Percentiles rank a stretch among this genome's conserved stretches.
Conservation (phyloP, 768 basidiomycete genomes). For the Chiua virens region DNA sequence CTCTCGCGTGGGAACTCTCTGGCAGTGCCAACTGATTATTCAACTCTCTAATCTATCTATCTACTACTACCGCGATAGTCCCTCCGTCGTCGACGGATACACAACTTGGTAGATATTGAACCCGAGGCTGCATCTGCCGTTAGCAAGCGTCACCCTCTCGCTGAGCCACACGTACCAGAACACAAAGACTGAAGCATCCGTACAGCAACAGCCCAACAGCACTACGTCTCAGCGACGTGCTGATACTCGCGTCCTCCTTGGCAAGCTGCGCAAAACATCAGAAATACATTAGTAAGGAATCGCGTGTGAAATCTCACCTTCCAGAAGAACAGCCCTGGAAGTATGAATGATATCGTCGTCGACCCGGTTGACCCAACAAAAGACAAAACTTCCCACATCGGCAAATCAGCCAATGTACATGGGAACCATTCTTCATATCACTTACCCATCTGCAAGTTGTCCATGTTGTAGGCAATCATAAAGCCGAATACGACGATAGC, state of each 20-base stretch:
- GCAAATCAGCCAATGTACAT: conserved; percentile 10
- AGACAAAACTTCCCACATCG: conserved; percentile 66
- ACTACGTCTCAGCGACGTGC: conserved; percentile 54
- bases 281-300: not conserved
- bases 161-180: conserved; percentile 70
- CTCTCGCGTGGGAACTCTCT: conserved; percentile 27
- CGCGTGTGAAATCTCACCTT: conserved; percentile 51
- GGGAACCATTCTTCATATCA: conserved; percentile 3
- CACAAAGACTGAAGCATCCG: conserved; percentile 74
- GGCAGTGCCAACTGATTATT: not conserved
- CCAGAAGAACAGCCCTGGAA: conserved; percentile 93
- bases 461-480: conserved; percentile 72
- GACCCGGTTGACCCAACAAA: conserved; percentile 98
- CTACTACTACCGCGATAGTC: not conserved
- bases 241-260: conserved; percentile 58
- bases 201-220: conserved; percentile 71
- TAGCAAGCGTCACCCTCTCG: not conserved
- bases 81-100: conserved; percentile 26
- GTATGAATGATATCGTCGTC: conserved; percentile 94
- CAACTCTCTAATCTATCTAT: no score
- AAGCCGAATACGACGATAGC: conserved; percentile 67
- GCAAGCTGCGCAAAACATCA: conserved; percentile 51
- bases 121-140: conserved; percentile 51
- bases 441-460: conserved; percentile 76
- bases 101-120: conserved; percentile 76